Evolutionary conservation across 495 filamentous ascomycete genomes (phyloP).

Genomic region (Aspergillus olivimuriae): DNA sequence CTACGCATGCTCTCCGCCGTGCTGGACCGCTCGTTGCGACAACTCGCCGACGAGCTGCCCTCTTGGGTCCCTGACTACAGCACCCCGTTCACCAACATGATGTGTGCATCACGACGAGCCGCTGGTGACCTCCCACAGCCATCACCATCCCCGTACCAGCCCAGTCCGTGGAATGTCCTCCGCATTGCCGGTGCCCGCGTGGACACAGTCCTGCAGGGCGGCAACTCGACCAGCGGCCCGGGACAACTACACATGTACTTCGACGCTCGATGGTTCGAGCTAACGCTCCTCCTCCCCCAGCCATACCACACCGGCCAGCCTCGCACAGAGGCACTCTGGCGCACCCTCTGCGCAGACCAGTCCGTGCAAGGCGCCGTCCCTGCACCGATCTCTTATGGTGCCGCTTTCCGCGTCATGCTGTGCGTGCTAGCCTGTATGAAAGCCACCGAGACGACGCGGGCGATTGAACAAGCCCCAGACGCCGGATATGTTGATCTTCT

Average conservation of each 20-base stretch:
- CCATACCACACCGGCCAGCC: not conserved
- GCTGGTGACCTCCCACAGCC: not conserved
- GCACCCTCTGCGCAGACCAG: not conserved
- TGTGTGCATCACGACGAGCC: not conserved
- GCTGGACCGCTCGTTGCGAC: not conserved
- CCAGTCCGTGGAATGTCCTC: slow-evolving; percentile 1
- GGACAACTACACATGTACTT: not conserved
- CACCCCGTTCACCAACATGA: not conserved
- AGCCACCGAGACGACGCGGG: not conserved
- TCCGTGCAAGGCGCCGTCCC: not conserved
- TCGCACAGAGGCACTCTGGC: not conserved
- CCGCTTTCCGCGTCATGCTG: not conserved
- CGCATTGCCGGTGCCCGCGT: not conserved
- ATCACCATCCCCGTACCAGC: not conserved
- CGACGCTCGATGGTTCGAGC: slow-evolving; percentile 1
- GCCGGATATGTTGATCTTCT: not conserved
- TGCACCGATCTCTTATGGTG: not conserved
- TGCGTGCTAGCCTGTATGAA: not conserved
- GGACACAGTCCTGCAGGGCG: not conserved
- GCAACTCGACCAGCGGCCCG: not conserved
- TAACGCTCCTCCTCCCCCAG: not conserved
- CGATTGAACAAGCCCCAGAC: not conserved
- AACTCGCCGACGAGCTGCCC: not conserved
- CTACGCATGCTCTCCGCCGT: slow-evolving; percentile 1
- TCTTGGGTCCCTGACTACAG: slow-evolving; percentile 2